Evolutionary conservation across 371 early-diverging fungal species (phyloP).

Genomic region (Mucor plumbeus): DNA sequence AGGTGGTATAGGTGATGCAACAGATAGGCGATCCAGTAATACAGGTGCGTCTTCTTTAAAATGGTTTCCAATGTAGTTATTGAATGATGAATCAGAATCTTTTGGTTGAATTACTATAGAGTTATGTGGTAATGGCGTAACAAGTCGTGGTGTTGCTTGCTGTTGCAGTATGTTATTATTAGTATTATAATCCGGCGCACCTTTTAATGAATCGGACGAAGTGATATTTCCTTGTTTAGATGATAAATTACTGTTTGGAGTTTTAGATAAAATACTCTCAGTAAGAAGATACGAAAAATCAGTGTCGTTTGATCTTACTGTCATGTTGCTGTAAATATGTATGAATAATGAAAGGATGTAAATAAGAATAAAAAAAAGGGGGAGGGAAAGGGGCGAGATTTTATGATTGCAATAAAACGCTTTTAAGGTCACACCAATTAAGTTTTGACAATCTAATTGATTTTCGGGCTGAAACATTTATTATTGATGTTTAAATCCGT

Average conservation of each 20-base stretch:
- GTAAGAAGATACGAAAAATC: constrained; percentile 26
- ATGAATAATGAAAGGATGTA: not conserved
- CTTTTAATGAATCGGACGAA: not conserved
- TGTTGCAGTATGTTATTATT: not conserved
- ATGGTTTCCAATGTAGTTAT: constrained; percentile 19
- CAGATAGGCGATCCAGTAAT: constrained; percentile 11
- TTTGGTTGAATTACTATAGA: constrained; percentile 13
- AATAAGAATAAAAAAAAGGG: not conserved
- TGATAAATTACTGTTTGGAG: constrained; percentile 10
- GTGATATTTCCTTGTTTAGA: not conserved
- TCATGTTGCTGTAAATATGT: constrained; percentile 5
- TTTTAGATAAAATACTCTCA: constrained; percentile 25
- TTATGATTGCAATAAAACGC: not conserved
- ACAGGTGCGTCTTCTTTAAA: constrained; percentile 24
- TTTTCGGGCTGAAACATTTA: not conserved
- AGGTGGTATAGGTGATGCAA: not conserved
- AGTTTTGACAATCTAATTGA: constrained; percentile 13
- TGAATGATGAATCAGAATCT: constrained; percentile 19
- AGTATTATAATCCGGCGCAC: not conserved
- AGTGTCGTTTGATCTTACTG: constrained; percentile 8
- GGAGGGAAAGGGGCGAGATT: not conserved
- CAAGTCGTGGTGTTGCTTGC: constrained; percentile 14
- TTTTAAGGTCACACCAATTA: constrained; percentile 16
- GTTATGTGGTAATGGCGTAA: constrained; percentile 13
- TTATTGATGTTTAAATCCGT: not conserved